Evolutionary conservation across 345 rosid genomes (phyloP), one percentile per base, ranked within the genome.

Genomic region (Hibiscus mutabilis): DNA sequence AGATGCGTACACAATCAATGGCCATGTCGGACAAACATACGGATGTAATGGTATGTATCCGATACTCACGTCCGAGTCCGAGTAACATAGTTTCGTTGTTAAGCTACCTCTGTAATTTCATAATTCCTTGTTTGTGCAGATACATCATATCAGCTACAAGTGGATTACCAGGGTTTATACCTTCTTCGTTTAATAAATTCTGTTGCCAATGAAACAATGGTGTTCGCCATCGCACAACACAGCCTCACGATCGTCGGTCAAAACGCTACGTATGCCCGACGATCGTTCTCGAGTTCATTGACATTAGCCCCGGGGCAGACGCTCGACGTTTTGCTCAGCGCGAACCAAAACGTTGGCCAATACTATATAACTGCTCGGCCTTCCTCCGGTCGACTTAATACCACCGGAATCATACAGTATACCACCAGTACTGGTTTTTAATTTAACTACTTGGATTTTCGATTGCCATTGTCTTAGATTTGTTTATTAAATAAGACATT

Each of bases 1-100:
- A 0, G 84, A 86, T 78, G 92, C 83, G 19, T 76, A 69, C 68
- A 86, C 84, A 3, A 79, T 83, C 53, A 84, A 84, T 61, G 86
- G 90, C 31, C 79, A 74, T 27, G 82, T 88, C 10, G 90, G 88
- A 19, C 75, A 80, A 60, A 70, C 70, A 11, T 74, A 74, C 60
- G 70, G 76, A n/a, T 77, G 84, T 81, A 63, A 49, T 60, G 84
- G 75, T 72, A 72, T 1, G 22, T 10, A 55, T 19, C 8, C 12
- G 3, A 2, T 3, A 44, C 49, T 44, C 56, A 51, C 7, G 16
- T 6, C 56, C 22, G 5, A 15, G 5, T 51, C 2, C 49, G 56
- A 51, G 56, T 51, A 18, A 13, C 15, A 46, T 1, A 2, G 15
- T 46, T 46, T 46, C 11, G n/a, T 46, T 15, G 51, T 12, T 16